phyloP scores from a whole-genome alignment of 2,329 filamentous ascomycete species.

The Calonectria naviculata region DNA sequence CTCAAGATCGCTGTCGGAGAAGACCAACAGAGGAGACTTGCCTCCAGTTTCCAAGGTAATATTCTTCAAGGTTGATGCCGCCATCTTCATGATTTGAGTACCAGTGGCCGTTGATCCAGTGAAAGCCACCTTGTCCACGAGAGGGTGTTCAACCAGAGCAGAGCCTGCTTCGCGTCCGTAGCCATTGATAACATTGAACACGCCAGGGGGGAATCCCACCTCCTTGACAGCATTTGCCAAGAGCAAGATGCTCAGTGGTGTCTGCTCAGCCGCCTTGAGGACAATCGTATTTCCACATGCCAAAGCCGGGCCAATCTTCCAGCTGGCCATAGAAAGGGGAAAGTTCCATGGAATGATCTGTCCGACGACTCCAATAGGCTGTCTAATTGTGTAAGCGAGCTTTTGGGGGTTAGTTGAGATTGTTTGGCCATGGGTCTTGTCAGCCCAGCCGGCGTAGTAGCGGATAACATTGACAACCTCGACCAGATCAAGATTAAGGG shows the following conservation, averaged over 20 bases:
- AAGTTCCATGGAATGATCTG: conserved; percentile 93
- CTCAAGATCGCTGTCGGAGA: conserved; percentile 79
- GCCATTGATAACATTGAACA: conserved; percentile 80
- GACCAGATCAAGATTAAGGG: conserved; percentile 68
- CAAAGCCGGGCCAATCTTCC: conserved; percentile 82
- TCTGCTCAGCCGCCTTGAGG: conserved; percentile 80
- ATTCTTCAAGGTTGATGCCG: conserved; percentile 69
- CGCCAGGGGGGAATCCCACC: conserved; percentile 80
- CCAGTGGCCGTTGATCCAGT: conserved; percentile 80
- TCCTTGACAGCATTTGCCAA: conserved; percentile 74
- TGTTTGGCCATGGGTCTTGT: conserved; percentile 87
- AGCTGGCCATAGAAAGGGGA: conserved; percentile 79
- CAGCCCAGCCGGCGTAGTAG: conserved; percentile 77
- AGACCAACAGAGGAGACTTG: conserved; percentile 82
- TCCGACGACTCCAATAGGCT: conserved; percentile 74
- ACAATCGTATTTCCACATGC: conserved; percentile 78
- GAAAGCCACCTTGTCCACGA: conserved; percentile 82
- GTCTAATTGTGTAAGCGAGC: conserved; percentile 78
- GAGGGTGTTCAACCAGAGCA: conserved; percentile 63
- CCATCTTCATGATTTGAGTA: conserved; percentile 80
- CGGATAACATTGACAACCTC: conserved; percentile 49
- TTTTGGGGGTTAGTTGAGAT: conserved; percentile 79
- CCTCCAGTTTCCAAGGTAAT: conserved; percentile 76
- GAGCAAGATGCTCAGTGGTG: conserved; percentile 75
- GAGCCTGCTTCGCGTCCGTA: conserved; percentile 82